Percentiles rank a stretch among this genome's conserved stretches.
Conservation (phyloP, 306 rosid genomes). For the Citrullus amarus region DNA sequence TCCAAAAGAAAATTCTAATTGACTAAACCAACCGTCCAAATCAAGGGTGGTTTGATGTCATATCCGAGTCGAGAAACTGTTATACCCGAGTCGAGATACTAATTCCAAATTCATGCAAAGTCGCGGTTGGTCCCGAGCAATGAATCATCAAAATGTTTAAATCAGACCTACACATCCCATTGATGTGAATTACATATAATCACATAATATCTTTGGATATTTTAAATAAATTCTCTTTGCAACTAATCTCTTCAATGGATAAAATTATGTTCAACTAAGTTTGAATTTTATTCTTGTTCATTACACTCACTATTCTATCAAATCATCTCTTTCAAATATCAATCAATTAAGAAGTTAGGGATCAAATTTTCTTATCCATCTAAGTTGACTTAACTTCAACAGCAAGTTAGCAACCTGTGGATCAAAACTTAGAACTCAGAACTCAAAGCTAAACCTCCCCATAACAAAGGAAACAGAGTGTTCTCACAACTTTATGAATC, state of each 20-base stretch:
- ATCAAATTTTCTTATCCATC: background rate
- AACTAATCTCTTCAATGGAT: background rate
- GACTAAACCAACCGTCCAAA: constrained; percentile 1
- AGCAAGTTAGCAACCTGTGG: background rate
- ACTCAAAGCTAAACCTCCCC: background rate
- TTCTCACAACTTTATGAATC: background rate
- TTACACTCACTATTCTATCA: background rate
- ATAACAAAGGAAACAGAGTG: background rate
- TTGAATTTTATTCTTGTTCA: background rate
- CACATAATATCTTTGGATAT: background rate
- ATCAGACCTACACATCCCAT: background rate
- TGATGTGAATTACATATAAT: background rate
- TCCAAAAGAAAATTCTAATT: background rate
- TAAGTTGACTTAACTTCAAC: background rate
- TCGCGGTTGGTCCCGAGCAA: background rate
- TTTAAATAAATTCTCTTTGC: background rate
- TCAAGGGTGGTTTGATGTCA: background rate
- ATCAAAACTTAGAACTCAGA: background rate
- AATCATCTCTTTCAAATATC: background rate
- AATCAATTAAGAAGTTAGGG: background rate
- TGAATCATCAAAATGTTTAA: background rate
- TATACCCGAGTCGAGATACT: background rate
- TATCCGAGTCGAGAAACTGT: background rate
- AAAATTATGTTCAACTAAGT: background rate
- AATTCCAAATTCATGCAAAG: background rate